Conservation (phyloP, 1,284 basidiomycete species). For the Leucoagaricus sp. region DNA sequence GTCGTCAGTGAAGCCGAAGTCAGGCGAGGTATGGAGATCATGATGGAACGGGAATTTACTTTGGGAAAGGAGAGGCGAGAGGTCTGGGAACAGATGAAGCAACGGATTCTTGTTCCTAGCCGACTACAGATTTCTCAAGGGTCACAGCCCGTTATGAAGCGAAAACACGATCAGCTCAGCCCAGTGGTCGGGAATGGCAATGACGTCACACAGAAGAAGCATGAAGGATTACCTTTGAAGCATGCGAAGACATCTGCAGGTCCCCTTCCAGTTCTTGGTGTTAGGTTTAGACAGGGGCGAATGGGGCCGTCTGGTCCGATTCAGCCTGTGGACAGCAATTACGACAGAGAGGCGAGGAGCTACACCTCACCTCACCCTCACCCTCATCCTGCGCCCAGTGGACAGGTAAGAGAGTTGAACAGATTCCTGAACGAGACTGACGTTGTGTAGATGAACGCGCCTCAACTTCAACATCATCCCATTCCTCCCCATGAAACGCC, state of each 20-base stretch:
- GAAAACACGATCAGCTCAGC: conserved; percentile 9
- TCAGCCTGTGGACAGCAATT: neutral
- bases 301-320: neutral
- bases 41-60: conserved; percentile 9
- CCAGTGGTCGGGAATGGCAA: neutral
- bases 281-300: conserved; percentile 7
- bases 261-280: conserved; percentile 1
- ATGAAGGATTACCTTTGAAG: neutral
- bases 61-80: conserved; percentile 10
- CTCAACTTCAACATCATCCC: neutral
- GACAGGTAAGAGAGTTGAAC: conserved; percentile 2
- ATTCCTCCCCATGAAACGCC: neutral
- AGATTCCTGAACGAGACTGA: neutral
- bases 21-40: conserved; percentile 10
- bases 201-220: neutral
- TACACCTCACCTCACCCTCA: neutral
- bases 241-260: neutral
- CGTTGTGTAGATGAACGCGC: neutral
- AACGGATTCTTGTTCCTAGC: neutral
- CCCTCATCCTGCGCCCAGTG: neutral
- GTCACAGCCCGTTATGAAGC: neutral
- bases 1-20: conserved; percentile 14
- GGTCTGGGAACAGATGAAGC: conserved; percentile 12
- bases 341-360: neutral
- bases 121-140: conserved; percentile 5